Evolutionary conservation across 805 yeast genomes (phyloP).

Genomic region (Yarrowia divulgata): DNA sequence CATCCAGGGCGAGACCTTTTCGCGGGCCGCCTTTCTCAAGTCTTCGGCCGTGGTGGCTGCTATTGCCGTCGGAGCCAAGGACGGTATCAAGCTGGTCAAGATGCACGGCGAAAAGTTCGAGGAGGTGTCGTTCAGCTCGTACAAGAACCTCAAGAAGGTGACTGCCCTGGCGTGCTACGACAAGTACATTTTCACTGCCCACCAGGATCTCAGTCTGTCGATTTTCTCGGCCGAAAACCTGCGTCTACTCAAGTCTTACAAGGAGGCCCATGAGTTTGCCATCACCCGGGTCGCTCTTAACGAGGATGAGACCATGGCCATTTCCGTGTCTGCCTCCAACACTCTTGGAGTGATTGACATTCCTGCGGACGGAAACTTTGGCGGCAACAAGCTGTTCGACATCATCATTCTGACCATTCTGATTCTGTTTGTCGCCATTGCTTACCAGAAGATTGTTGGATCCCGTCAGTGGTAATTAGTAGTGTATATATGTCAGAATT

Average conservation of each 20-base stretch:
- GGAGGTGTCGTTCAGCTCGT: slow-evolving; percentile 9
- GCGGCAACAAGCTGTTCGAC: slow-evolving; percentile 43
- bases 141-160: slow-evolving; percentile 48
- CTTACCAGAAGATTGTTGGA: slow-evolving; percentile 49
- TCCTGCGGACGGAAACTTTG: slow-evolving; percentile 53
- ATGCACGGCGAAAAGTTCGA: slow-evolving; percentile 21
- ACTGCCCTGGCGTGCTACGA: slow-evolving; percentile 59
- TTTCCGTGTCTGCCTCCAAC: slow-evolving; percentile 79
- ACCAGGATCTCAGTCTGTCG: slow-evolving; percentile 70
- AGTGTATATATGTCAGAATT: background rate
- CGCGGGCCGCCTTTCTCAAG: slow-evolving; percentile 15
- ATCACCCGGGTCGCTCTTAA: slow-evolving; percentile 76
- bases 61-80: slow-evolving; percentile 9
- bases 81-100: slow-evolving; percentile 33
- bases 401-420: slow-evolving; percentile 46
- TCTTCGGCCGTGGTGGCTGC: slow-evolving; percentile 15
- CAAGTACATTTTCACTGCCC: slow-evolving; percentile 62
- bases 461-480: slow-evolving; percentile 43
- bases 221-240: slow-evolving; percentile 63
- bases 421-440: slow-evolving; percentile 44
- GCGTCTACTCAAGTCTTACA: slow-evolving; percentile 58
- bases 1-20: slow-evolving; percentile 31
- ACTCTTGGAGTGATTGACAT: slow-evolving; percentile 68
- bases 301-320: slow-evolving; percentile 69
- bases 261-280: slow-evolving; percentile 77